Conservation (phyloP, 2,329 filamentous ascomycete genomes). For the Thielaviopsis musarum region DNA sequence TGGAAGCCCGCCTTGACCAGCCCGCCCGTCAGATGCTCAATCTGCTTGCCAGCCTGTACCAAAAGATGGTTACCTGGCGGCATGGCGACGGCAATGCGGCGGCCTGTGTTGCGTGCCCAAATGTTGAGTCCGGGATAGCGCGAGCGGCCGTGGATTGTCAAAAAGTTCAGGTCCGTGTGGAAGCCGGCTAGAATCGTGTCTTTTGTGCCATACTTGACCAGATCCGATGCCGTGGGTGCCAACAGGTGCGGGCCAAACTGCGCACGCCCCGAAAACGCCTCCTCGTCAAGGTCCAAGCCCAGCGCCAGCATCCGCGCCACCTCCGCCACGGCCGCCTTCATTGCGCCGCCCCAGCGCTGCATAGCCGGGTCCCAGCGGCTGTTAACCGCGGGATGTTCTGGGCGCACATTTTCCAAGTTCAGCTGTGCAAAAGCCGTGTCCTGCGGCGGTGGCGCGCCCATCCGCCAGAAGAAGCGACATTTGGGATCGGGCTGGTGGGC, state of each 20-base stretch:
- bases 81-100: conserved; percentile 40
- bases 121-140: conserved; percentile 45
- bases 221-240: conserved; percentile 42
- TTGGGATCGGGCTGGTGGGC: conserved; percentile 42
- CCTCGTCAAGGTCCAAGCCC: conserved; percentile 34
- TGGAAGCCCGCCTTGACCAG: conserved; percentile 45
- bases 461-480: conserved; percentile 47
- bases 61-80: conserved; percentile 40
- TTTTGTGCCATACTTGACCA: conserved; percentile 31
- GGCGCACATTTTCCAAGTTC: conserved; percentile 38
- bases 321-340: conserved; percentile 42
- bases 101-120: conserved; percentile 46
- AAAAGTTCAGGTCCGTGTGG: conserved; percentile 48
- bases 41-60: conserved; percentile 45
- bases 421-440: conserved; percentile 35
- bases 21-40: conserved; percentile 43
- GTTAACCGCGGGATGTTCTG: conserved; percentile 30
- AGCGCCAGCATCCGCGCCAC: conserved; percentile 42
- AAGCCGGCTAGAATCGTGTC: conserved; percentile 47
- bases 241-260: conserved; percentile 44
- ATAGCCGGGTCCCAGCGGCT: conserved; percentile 36
- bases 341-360: conserved; percentile 40
- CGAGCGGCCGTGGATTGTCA: conserved; percentile 46
- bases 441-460: conserved; percentile 32
- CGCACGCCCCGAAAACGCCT: conserved; percentile 37